Evolutionary conservation across 192 early-diverging fungal species (phyloP), one percentile per base, ranked within the genome.

Genomic region (Linnemannia elongata): DNA sequence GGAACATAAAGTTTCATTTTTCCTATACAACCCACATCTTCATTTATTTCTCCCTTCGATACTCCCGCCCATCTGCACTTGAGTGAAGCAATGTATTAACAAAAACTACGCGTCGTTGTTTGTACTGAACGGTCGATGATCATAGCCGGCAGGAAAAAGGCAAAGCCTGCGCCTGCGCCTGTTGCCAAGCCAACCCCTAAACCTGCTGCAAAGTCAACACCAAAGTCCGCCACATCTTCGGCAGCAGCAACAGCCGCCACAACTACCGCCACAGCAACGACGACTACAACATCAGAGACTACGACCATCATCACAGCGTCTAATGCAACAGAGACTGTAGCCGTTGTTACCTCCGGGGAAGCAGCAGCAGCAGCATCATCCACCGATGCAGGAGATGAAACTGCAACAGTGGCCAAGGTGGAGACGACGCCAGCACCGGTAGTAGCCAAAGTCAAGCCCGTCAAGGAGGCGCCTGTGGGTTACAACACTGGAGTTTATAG

Each of bases 401-500:
- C 8, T 15, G 73, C 52, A 54, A 18, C 60, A 30, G n/a, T 27
- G 41, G 57, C 71, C 27, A 35, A 57, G 12, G 55, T 1, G 33
- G 60, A 30, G 3, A 12, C 15, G 0, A 33, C 60, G 3, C 10
- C 60, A 27, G 55, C 55, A 10, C 68, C 83, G 55, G 89, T 88
- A 55, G 72, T 74, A 69, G 89, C 90, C 1, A 90, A 89, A 20
- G 82, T 54, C 17, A 91, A 90, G 36, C 88, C 68, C 18, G 38
- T 69, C 71, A 92, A 84, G 87, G 63, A 90, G 83, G 75, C 93
- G 72, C 81, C 90, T 77, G 63, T 66, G 20, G 93, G 89, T 69
- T 87, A 92, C 45, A 94, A 93, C 45, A 92, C 92, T 7, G 97
- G 97, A 20, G 94, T 93, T 9, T 98, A 96, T 78, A 92, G 93